Base-by-base conservation (phyloP, 2,329 filamentous ascomycete species). In the Hymenoscyphus occultus region DNA sequence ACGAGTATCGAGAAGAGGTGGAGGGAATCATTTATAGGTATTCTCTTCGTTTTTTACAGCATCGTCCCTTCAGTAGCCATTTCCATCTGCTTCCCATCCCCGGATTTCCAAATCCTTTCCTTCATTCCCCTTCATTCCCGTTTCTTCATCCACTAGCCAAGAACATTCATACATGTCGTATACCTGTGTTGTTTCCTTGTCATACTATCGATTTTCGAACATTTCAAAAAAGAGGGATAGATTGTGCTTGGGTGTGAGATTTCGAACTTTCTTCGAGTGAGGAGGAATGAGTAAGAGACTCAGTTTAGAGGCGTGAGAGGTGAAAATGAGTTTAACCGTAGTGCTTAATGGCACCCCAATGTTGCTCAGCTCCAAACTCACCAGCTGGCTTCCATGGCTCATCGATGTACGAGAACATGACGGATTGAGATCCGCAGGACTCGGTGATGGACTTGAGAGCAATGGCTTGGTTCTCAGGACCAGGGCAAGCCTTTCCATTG, bases 371-470 rank as follows among this genome's bases (percentile, higher is more conserved):
- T 67, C 80, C 79, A 78, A 87, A 91, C 40, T 79, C 77, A 71
- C 89, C 90, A 39, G 84, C 79, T 51, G 79, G 74, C 88, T 97
- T 97, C 93, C 93, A 98, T 71, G 78, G 69, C 77, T 97, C 93
- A 74, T 96, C 82, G 73, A 85, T 82, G 80, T 84, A 92, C 71
- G 88, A 91, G 86, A 97, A 96, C 81, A 96, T 88, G 77, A 92
- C 87, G 56, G 87, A 85, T 79, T 88, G 84, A 74, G 83, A 79
- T 74, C 92, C 92, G 65, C 86, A 84, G 68, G 80, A 79, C 72
- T 84, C 73, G 70, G 87, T 79, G 76, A 98, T 94, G 65, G 85
- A 85, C 69, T 84, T 76, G 76, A 98, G 87, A 72, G 94, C 94
- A 56, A 75, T 78, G 60, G 80, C 80, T 84, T 98, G 94, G 80